A percentile compares a stretch with the other conserved stretches of the same genome.
These are phyloP conservation scores for Talaromyces liani DNA, from an alignment of 495 filamentous ascomycete species.

Conservation along the genomic window DNA sequence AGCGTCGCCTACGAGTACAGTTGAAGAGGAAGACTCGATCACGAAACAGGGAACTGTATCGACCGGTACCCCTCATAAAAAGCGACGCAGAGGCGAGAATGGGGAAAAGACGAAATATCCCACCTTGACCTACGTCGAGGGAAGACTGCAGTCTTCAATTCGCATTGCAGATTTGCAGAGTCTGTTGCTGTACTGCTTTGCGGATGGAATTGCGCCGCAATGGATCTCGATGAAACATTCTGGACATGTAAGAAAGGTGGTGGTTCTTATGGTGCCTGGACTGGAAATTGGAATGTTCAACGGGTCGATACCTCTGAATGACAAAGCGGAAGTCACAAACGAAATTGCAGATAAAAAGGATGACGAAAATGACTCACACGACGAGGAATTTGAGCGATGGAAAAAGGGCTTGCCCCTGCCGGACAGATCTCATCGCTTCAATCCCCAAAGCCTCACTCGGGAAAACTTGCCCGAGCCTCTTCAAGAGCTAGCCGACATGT, in stretches of 20 bases:
- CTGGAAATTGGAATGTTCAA: slow-evolving; percentile 87
- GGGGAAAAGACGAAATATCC: slow-evolving; percentile 70
- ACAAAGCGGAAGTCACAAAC: slow-evolving; percentile 13
- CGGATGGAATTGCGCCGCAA: slow-evolving; percentile 75
- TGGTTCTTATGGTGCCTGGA: slow-evolving; percentile 90
- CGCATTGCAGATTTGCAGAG: slow-evolving; percentile 73
- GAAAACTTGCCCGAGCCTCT: slow-evolving; percentile 56
- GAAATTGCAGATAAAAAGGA: slow-evolving; percentile 13
- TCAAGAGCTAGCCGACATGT: slow-evolving; percentile 70
- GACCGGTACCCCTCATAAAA: slow-evolving; percentile 17
- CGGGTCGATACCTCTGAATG: slow-evolving; percentile 48
- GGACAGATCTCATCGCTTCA: slow-evolving; percentile 50
- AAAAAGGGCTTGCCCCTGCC: slow-evolving; percentile 35
- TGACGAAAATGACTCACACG: slow-evolving; percentile 14
- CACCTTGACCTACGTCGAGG: slow-evolving; percentile 57
- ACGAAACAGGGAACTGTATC: slow-evolving; percentile 3
- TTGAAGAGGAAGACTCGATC: slow-evolving; percentile 16
- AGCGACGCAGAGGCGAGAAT: slow-evolving; percentile 22
- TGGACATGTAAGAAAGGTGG: slow-evolving; percentile 68
- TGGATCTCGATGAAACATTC: slow-evolving; percentile 80
- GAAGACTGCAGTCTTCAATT: slow-evolving; percentile 64
- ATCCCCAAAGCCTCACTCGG: slow-evolving; percentile 57
- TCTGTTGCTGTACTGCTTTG: slow-evolving; percentile 80
- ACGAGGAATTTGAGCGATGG: slow-evolving; percentile 33
- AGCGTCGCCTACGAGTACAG: slow-evolving; percentile 14